phyloP scores from a whole-genome alignment of 768 basidiomycete genomes.

The Phanerodontia chrysosporium region DNA sequence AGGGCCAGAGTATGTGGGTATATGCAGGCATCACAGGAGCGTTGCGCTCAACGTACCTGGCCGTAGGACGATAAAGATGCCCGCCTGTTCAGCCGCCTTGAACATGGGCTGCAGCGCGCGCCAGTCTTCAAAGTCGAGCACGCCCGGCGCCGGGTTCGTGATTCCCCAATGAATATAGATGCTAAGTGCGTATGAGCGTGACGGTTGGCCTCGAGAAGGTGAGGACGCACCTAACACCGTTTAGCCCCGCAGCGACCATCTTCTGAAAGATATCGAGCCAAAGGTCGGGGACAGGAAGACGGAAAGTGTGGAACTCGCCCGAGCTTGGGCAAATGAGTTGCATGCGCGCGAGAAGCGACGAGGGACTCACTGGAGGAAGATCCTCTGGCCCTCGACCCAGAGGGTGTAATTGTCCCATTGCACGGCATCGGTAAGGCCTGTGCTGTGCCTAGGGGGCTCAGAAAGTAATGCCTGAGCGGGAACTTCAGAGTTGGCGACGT shows the following conservation, averaged over 20 bases:
- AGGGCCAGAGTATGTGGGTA: neutral
- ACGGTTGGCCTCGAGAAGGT: neutral
- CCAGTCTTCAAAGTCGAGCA: constrained; percentile 70
- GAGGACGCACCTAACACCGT: constrained; percentile 48
- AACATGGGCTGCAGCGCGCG: constrained; percentile 67
- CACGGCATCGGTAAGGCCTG: constrained; percentile 33
- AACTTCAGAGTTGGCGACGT: neutral
- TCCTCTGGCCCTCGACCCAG: constrained; percentile 60
- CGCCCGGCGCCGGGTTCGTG: constrained; percentile 68
- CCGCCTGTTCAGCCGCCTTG: constrained; percentile 68
- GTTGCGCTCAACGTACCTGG: constrained; percentile 48
- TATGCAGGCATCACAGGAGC: neutral
- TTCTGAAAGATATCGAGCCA: constrained; percentile 85
- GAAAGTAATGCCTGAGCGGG: neutral
- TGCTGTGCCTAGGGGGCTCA: constrained; percentile 24
- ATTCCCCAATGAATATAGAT: constrained; percentile 81
- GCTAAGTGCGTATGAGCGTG: constrained; percentile 7
- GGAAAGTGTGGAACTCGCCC: constrained; percentile 83
- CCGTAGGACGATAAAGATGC: constrained; percentile 75
- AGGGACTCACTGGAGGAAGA: constrained; percentile 63
- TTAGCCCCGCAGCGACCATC: constrained; percentile 76
- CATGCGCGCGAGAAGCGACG: neutral
- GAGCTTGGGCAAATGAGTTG: constrained; percentile 41
- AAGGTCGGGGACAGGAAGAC: constrained; percentile 71
- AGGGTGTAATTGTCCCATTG: constrained; percentile 71